Base-by-base conservation (phyloP, 1,139 yeast genomes). In the Pichia sp. region DNA sequence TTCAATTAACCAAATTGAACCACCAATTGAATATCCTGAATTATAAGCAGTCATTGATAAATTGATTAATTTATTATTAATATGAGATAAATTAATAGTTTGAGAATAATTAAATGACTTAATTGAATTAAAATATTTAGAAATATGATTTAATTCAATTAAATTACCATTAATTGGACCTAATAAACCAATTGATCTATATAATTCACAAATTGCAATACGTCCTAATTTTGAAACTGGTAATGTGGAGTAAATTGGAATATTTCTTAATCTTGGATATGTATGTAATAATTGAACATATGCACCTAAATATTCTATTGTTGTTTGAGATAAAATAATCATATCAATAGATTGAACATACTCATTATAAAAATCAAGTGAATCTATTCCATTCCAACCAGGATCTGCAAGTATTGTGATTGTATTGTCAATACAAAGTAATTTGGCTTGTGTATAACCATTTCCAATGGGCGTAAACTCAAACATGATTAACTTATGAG, bases 11-110 rank as follows among this genome's bases (percentile, higher is more conserved):
- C 97, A 92, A 48, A 85, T 77, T 0, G 88, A 81, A 7, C 98
- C 97, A 50, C 99, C 99, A 38, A 94, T 73, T 0, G 95, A 75
- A 63, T 88, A 96, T 1, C 99, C 99, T 0, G 97, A 85, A 64
- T 87, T 88, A 58, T 83, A 83, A 0, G 97, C 95, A 0, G 96
- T 83, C 18, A 90, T 69, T 1, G 78, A 72, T 27, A 87, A 66
- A 29, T 85, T 88, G 53, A 81, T 86, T 48, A 78, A 73, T 47
- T 72, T 74, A 2, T 73, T 76, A 48, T 67, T 73, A 4, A 49
- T 36, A 35, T 46, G 45, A 1, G 56, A 47, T 49, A 83, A 67
- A 48, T 73, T 76, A n/a, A 81, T 72, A 2, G 88, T 77, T 64
- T 92, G 98, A 1, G 89, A 79, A 62, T 83, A 89, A 59, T 90